Evolutionary conservation across 202 grass and related monocot genomes (phyloP).

Genomic region (Carex sylvatica): DNA sequence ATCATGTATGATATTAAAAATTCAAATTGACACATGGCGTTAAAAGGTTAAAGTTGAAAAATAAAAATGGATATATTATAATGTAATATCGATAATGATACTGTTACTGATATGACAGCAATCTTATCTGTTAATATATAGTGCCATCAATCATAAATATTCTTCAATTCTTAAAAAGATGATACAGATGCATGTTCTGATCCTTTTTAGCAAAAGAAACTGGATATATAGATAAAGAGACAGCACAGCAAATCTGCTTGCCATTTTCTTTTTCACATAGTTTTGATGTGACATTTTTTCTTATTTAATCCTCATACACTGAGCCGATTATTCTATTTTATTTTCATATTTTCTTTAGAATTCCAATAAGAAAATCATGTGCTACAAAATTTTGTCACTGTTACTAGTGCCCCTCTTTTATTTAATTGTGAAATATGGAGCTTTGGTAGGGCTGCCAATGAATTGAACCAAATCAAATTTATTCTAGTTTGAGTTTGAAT

Average conservation of each 20-base stretch:
- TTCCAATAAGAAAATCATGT: neutral
- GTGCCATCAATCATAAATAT: conserved; percentile 11
- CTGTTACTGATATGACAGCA: neutral
- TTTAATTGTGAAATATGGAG: too few relatives aligned
- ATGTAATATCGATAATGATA: neutral
- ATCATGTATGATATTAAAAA: neutral
- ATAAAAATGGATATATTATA: neutral
- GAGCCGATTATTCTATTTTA: neutral
- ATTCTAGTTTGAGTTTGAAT: too few relatives aligned
- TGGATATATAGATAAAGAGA: neutral
- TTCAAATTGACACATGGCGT: neutral
- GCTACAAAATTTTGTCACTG: neutral
- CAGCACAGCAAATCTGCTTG: neutral
- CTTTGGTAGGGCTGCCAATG: too few relatives aligned
- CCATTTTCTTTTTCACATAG: neutral
- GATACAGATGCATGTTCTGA: neutral
- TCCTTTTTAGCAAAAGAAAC: neutral
- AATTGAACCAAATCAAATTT: too few relatives aligned
- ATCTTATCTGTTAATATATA: conserved; percentile 18
- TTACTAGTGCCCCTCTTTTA: neutral
- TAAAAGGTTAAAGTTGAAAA: neutral
- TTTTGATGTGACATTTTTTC: neutral
- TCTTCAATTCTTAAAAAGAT: neutral
- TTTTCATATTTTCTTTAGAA: too few relatives aligned
- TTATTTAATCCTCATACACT: neutral